Conservation (phyloP, 179 eudicot species). For the Patellifolia procumbens region DNA sequence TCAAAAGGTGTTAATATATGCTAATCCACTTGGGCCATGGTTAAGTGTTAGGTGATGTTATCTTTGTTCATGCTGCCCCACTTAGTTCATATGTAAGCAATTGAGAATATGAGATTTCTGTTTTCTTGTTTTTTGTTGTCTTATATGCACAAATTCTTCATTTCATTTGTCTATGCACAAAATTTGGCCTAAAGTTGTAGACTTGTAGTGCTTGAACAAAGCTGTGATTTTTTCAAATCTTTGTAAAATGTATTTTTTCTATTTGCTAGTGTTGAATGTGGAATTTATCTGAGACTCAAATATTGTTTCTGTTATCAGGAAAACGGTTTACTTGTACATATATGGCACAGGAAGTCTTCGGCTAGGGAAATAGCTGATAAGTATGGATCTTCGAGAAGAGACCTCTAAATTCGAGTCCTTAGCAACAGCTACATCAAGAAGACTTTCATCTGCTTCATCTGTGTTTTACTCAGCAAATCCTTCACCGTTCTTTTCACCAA, state of each 20-base stretch:
- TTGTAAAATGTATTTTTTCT: too few relatives aligned
- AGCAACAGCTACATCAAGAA: conserved; percentile 52
- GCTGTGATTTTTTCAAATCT: too few relatives aligned
- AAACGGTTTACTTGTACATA: conserved; percentile 37
- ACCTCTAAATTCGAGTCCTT: conserved; percentile 68
- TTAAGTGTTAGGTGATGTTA: conserved; percentile 21
- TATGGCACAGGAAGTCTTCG: conserved; percentile 33
- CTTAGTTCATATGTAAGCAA: conserved; percentile 25
- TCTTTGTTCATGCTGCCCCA: conserved; percentile 32
- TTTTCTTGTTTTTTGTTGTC: conserved; percentile 13
- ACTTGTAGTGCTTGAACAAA: not conserved
- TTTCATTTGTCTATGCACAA: conserved; percentile 4
- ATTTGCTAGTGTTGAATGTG: not conserved
- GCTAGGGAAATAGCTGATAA: conserved; percentile 29
- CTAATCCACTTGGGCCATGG: conserved; percentile 22
- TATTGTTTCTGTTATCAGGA: conserved; percentile 34
- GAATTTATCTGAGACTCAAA: conserved; percentile 11
- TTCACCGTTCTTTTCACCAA: conserved; percentile 91
- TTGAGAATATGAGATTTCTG: conserved; percentile 16
- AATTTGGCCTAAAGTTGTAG: conserved; percentile 7
- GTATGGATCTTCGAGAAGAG: conserved; percentile 83
- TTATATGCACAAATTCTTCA: not conserved
- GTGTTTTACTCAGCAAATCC: conserved; percentile 88
- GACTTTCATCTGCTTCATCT: conserved; percentile 91
- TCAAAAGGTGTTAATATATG: conserved; percentile 26